phyloP scores from a whole-genome alignment of 2,329 filamentous ascomycete genomes.

The Phoma herbarum region DNA sequence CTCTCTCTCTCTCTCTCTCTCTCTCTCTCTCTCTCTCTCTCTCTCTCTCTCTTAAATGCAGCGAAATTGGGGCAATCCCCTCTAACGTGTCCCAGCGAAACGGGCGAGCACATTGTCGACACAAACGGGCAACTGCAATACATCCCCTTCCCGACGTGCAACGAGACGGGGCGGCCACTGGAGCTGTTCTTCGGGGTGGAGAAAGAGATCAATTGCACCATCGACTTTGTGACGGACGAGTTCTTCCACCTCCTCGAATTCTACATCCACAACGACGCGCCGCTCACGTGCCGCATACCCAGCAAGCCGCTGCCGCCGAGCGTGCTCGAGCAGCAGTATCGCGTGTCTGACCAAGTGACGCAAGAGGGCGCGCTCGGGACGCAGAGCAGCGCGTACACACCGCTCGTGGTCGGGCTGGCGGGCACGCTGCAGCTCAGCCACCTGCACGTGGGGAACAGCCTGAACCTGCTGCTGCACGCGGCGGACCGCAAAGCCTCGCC shows the following conservation, averaged over 20 bases:
- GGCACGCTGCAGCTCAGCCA: constrained; percentile 86
- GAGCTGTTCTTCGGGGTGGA: constrained; percentile 88
- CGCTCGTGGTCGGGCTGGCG: constrained; percentile 86
- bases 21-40: too few relatives aligned
- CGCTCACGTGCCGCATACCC: constrained; percentile 88
- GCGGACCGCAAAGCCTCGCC: constrained; percentile 61
- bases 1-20: too few relatives aligned
- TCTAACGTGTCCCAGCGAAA: constrained; percentile 68
- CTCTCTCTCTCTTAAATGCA: too few relatives aligned
- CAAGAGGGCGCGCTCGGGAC: constrained; percentile 49
- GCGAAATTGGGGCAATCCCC: too few relatives aligned
- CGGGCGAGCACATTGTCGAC: constrained; percentile 87
- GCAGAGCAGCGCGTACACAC: constrained; percentile 67
- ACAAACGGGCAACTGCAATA: constrained; percentile 85
- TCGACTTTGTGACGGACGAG: constrained; percentile 77
- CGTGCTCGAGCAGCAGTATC: constrained; percentile 45
- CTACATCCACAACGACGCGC: constrained; percentile 97
- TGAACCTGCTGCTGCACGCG: constrained; percentile 87
- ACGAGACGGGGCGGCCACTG: constrained; percentile 83
- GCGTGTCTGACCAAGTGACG: constrained; percentile 50
- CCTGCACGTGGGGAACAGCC: constrained; percentile 85
- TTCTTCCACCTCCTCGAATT: constrained; percentile 93
- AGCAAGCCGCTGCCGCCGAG: constrained; percentile 69
- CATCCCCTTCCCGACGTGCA: constrained; percentile 88
- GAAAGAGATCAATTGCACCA: constrained; percentile 82